Evolutionary conservation across 768 basidiomycete species (phyloP).

Genomic region (Sarcodon sp.): DNA sequence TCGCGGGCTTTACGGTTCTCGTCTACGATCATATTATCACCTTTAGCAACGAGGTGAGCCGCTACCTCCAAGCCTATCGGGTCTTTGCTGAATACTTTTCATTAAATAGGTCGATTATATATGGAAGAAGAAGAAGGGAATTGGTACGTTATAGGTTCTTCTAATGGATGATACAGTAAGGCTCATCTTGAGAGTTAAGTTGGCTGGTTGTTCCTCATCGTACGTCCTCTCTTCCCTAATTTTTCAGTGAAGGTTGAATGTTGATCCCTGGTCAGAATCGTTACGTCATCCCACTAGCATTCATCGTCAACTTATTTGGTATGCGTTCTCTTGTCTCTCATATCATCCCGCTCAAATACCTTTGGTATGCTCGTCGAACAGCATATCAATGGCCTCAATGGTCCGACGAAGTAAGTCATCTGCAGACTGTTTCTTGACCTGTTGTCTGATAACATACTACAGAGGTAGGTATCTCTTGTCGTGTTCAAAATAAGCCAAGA

Average conservation of each 20-base stretch:
- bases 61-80: not conserved
- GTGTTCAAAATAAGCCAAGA: too few relatives aligned
- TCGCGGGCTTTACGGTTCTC: constrained; percentile 36
- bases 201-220: constrained; percentile 24
- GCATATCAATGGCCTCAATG: not conserved
- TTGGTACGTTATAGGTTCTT: constrained; percentile 20
- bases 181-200: constrained; percentile 9
- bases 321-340: not conserved
- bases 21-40: constrained; percentile 47
- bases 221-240: constrained; percentile 8
- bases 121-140: constrained; percentile 36
- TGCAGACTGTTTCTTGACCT: too few relatives aligned
- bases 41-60: constrained; percentile 28
- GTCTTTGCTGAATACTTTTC: not conserved
- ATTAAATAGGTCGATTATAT: constrained; percentile 30
- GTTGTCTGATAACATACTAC: too few relatives aligned
- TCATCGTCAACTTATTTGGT: constrained; percentile 40
- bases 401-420: too few relatives aligned
- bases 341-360: not conserved
- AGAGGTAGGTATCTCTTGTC: too few relatives aligned
- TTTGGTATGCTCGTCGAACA: not conserved
- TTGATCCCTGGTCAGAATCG: constrained; percentile 31
- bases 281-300: constrained; percentile 52
- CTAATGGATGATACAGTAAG: not conserved
- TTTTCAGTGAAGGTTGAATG: not conserved